phyloP scores from a whole-genome alignment of 345 rosid genomes.

The Lagerstroemia speciosa region DNA sequence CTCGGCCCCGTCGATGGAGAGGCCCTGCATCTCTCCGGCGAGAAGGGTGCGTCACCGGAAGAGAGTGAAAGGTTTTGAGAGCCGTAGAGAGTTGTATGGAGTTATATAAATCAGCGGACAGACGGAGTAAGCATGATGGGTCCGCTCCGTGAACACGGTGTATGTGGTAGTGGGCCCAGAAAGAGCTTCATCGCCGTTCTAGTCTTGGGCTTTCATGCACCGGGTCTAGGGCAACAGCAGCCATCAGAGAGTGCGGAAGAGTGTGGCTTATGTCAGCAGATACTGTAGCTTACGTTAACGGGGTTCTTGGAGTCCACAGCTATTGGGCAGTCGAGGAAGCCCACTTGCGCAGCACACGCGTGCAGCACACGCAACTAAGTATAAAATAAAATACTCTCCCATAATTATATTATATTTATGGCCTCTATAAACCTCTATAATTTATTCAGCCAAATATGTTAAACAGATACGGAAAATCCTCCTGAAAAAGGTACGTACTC shows the following conservation, averaged over 20 bases:
- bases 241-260: background rate
- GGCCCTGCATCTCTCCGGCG: conserved; percentile 52
- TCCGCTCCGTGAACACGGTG: no score
- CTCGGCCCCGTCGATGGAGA: conserved; percentile 76
- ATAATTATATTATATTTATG: no score
- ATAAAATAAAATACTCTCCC: no score
- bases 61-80: conserved; percentile 19
- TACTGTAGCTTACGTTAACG: conserved; percentile 13
- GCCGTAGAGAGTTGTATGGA: conserved; percentile 1
- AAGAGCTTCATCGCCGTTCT: no score
- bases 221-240: background rate
- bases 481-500: no score
- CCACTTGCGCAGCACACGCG: background rate
- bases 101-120: no score
- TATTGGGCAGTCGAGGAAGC: background rate
- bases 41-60: background rate
- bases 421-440: no score
- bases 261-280: conserved; percentile 45
- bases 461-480: no score
- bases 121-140: no score
- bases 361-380: no score
- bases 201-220: background rate
- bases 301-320: conserved; percentile 11
- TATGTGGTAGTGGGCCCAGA: no score
- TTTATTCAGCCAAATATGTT: no score